Base-by-base conservation (phyloP, 495 filamentous ascomycete genomes). In the Aspergillus asperescens region DNA sequence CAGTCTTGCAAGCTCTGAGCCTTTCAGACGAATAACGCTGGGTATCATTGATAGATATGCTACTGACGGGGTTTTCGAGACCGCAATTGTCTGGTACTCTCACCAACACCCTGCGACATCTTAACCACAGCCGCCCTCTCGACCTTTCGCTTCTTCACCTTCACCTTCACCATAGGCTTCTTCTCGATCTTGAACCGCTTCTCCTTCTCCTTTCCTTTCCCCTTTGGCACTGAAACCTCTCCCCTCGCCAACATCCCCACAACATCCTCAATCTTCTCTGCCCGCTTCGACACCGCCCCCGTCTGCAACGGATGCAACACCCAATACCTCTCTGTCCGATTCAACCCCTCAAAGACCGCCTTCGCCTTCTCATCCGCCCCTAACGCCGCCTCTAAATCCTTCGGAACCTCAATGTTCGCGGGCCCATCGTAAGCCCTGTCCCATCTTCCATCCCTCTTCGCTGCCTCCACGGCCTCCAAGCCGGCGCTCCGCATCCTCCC, bases 401-500 rank as follows among this genome's bases (percentile, higher is more conserved):
- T 62, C 3, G 78, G 76, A 6, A 79, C 67, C 22, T 57, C 55
- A 9, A 77, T 75, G 8, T 50, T 65, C 10, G 66, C 70, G 3
- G 72, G 62, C 1, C 73, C 71, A 9, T 70, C 68, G 57, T 83
- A 83, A 0, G 80, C 80, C 28, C 67, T 64, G 1, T 72, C 72
- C 79, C 79, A 82, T 0, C 79, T 68, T 7, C 79, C 79, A 53
- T 81, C 78, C 1, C 62, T 69, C 56, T 77, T 77, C 0, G 79
- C 80, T 1, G 73, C 70, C 4, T 82, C 73, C 24, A 83, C 67
- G 18, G 68, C 77, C 34, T 60, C 65, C 32, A 70, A 48, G 0
- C 80, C 80, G 1, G 74, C 64, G 1, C 64, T 67, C 0, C 69
- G 65, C 67, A 83, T 78, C 9, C 74, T 64, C 0, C 76, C 78